phyloP scores from a whole-genome alignment of 2,329 filamentous ascomycete genomes.

The Colletotrichum zoysiae region DNA sequence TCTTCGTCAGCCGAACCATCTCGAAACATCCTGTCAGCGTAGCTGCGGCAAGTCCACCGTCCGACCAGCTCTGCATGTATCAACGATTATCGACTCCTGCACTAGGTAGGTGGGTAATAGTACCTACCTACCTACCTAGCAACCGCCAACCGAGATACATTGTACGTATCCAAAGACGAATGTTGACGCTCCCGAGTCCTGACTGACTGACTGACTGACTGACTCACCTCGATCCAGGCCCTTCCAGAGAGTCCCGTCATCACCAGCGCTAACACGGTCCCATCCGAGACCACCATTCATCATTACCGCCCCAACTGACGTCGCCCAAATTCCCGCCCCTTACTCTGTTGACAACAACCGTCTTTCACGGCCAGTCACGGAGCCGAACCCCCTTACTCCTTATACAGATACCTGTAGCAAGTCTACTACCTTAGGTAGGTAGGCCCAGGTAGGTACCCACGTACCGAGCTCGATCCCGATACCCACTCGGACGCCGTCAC shows the following conservation, averaged over 20 bases:
- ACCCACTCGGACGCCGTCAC: not conserved
- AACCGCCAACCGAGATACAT: conserved; percentile 4
- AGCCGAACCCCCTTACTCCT: not conserved
- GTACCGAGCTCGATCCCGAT: not conserved
- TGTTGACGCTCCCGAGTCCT: conserved; percentile 4
- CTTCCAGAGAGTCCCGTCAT: conserved; percentile 20
- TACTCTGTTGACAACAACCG: conserved; percentile 7
- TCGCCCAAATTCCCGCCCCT: conserved; percentile 28
- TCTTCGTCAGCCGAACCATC: not conserved
- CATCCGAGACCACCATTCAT: not conserved
- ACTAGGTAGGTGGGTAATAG: too few relatives aligned
- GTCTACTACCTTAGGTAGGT: too few relatives aligned
- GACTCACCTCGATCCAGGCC: conserved; percentile 2
- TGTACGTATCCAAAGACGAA: conserved; percentile 9
- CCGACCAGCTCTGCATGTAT: not conserved
- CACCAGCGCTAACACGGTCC: conserved; percentile 14
- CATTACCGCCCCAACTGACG: conserved; percentile 30
- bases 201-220: not conserved
- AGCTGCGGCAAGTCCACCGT: not conserved
- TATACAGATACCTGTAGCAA: too few relatives aligned
- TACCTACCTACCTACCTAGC: not conserved
- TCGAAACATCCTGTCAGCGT: not conserved
- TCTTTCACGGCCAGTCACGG: conserved; percentile 24
- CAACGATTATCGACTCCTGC: not conserved
- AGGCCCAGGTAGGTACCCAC: too few relatives aligned